These are phyloP conservation scores for Pseudogymnoascus sp. DNA, from an alignment of 2,329 filamentous ascomycete species.

Conservation along the genomic window DNA sequence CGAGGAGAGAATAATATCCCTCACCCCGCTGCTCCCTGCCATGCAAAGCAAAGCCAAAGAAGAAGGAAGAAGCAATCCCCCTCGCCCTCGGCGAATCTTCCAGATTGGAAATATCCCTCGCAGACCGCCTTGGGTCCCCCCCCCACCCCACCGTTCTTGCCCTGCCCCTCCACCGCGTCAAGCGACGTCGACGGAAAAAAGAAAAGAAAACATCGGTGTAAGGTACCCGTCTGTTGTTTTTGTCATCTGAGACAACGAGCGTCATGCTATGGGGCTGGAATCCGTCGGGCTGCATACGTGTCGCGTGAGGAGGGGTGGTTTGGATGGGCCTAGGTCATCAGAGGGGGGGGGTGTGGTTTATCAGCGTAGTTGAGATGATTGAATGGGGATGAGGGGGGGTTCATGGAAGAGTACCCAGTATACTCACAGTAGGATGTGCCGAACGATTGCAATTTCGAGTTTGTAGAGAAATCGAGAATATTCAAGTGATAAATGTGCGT, in stretches of 20 bases:
- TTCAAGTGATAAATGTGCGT: constrained; percentile 1
- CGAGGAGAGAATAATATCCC: too few relatives aligned
- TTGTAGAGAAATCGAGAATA: neutral
- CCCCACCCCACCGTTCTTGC: neutral
- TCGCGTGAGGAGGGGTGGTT: neutral
- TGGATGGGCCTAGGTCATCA: neutral
- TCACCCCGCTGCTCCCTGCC: too few relatives aligned
- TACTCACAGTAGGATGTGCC: neutral
- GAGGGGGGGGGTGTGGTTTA: neutral
- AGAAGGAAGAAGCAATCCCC: neutral
- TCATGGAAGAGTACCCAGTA: neutral
- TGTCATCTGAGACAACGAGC: neutral
- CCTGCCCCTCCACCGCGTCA: too few relatives aligned
- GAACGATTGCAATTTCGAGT: too few relatives aligned
- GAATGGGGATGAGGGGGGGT: neutral
- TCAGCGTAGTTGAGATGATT: neutral
- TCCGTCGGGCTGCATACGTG: neutral
- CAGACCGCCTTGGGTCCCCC: neutral
- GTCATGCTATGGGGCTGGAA: neutral
- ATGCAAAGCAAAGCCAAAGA: too few relatives aligned
- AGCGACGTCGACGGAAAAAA: neutral
- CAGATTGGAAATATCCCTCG: too few relatives aligned
- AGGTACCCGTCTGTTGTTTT: neutral
- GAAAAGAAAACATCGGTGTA: constrained; percentile 5
- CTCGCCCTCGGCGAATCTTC: too few relatives aligned